Evolutionary conservation across 208 protist species (phyloP).

Genomic region (Tritrichomonas foetus): DNA sequence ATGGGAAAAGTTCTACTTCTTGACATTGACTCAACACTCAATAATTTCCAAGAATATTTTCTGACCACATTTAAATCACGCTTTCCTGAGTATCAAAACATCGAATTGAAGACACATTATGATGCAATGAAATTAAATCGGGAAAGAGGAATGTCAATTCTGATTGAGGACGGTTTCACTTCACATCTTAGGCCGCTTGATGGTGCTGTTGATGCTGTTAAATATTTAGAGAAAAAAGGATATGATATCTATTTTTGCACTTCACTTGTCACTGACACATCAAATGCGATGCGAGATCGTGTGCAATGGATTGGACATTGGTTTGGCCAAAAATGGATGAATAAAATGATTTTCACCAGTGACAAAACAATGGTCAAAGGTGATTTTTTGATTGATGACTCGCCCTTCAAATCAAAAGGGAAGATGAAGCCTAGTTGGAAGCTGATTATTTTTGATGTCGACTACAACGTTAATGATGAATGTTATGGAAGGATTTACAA

Average conservation of each 20-base stretch:
- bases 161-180: background rate
- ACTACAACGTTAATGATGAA: background rate
- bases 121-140: background rate
- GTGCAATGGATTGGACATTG: slow-evolving; percentile 34
- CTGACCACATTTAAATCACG: background rate
- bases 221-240: background rate
- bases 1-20: background rate
- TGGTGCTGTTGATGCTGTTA: background rate
- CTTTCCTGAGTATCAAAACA: background rate
- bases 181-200: background rate
- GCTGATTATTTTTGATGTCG: background rate
- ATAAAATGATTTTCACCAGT: background rate
- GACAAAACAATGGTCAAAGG: slow-evolving; percentile 30
- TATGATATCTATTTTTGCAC: slow-evolving; percentile 33
- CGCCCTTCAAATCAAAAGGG: background rate
- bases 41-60: slow-evolving; percentile 35
- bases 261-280: background rate
- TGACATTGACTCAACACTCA: background rate
- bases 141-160: background rate
- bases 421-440: background rate
- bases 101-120: background rate
- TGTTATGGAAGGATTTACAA: background rate
- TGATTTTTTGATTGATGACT: background rate
- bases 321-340: slow-evolving; percentile 22
- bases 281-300: background rate